Evolutionary conservation across 495 filamentous ascomycete genomes (phyloP).

Genomic region (Penicillium salamii): DNA sequence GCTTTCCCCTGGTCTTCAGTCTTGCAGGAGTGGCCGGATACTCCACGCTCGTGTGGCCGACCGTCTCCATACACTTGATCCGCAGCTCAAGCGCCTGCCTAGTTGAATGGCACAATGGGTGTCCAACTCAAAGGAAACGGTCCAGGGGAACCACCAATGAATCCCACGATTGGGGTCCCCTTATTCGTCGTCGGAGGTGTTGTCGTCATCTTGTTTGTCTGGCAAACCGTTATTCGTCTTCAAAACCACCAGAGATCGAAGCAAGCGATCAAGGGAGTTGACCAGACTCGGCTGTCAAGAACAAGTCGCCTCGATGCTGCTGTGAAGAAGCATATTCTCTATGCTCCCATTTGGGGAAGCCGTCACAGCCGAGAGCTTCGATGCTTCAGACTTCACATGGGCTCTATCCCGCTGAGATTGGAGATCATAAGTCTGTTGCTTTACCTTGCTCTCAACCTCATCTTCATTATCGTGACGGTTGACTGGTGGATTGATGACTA

Average conservation of each 20-base stretch:
- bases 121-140: slow-evolving; percentile 28
- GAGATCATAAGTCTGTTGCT: slow-evolving; percentile 29
- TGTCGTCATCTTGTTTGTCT: slow-evolving; percentile 24
- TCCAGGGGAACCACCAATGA: slow-evolving; percentile 34
- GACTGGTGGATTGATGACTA: slow-evolving; percentile 36
- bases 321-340: slow-evolving; percentile 41
- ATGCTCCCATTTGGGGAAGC: slow-evolving; percentile 36
- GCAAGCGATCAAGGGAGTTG: slow-evolving; percentile 13
- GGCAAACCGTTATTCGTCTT: slow-evolving; percentile 23
- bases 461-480: slow-evolving; percentile 38
- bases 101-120: slow-evolving; percentile 26
- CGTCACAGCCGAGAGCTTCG: slow-evolving; percentile 44
- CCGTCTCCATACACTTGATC: not conserved
- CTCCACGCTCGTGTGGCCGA: slow-evolving; percentile 12
- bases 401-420: slow-evolving; percentile 37
- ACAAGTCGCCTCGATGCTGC: slow-evolving; percentile 18
- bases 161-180: slow-evolving; percentile 34
- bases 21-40: slow-evolving; percentile 13
- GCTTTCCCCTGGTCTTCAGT: slow-evolving; percentile 4
- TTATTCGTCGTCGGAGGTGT: slow-evolving; percentile 31
- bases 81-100: not conserved
- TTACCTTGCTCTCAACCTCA: slow-evolving; percentile 35
- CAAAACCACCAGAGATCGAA: slow-evolving; percentile 27
- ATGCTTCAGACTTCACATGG: slow-evolving; percentile 36
- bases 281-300: slow-evolving; percentile 23